A percentile compares a stretch with the other conserved stretches of the same genome.
Evolutionary conservation across 345 rosid species (phyloP).

Genomic region (Corchorus olitorius): DNA sequence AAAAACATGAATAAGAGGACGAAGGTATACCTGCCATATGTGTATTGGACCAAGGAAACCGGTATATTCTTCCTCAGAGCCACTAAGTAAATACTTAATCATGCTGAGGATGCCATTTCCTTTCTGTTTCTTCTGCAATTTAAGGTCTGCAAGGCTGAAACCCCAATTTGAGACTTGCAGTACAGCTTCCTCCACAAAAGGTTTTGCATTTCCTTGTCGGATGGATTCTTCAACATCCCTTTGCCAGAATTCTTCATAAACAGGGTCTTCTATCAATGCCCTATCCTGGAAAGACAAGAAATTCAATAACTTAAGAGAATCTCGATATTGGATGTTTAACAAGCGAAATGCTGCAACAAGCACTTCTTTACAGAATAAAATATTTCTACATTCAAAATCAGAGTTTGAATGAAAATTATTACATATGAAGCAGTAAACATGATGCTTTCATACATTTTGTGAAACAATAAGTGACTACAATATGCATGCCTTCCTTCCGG

Average conservation of each 20-base stretch:
- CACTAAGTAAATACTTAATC: constrained; percentile 39
- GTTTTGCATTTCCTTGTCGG: constrained; percentile 60
- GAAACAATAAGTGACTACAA: too few species aligned
- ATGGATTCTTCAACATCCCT: constrained; percentile 78
- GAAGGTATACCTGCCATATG: constrained; percentile 66
- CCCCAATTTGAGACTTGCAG: constrained; percentile 73
- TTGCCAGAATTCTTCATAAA: constrained; percentile 73
- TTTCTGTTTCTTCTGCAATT: constrained; percentile 48
- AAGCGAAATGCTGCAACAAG: neutral
- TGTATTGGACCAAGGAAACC: constrained; percentile 77
- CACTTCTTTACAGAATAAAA: neutral
- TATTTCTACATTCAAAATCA: constrained; percentile 2
- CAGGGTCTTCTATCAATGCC: constrained; percentile 68
- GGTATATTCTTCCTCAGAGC: constrained; percentile 46
- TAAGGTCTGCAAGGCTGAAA: constrained; percentile 63
- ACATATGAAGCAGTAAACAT: neutral
- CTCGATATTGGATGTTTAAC: neutral
- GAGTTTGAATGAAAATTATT: neutral
- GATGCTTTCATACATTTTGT: too few species aligned
- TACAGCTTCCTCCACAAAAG: constrained; percentile 67
- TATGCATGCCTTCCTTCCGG: too few species aligned
- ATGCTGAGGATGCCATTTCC: constrained; percentile 48
- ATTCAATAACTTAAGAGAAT: neutral
- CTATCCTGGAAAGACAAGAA: constrained; percentile 45
- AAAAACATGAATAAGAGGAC: neutral